Evolutionary conservation across 75 land plant species (phyloP), one percentile per base, ranked within the genome.

Genomic region (Cupressus sempervirens): DNA sequence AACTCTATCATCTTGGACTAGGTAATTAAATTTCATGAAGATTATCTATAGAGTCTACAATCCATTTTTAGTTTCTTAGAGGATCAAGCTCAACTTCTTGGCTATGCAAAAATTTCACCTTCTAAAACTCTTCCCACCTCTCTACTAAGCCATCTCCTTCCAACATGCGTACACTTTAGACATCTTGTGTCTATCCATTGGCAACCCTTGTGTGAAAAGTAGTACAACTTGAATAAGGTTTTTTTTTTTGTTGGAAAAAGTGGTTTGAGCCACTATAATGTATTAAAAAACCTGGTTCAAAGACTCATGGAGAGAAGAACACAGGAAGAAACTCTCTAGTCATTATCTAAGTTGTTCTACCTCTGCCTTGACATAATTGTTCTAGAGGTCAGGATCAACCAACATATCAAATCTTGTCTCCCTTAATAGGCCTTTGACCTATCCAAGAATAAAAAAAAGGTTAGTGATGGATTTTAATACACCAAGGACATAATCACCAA

Each of bases 61-160:
- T 91, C 99, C 99, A 97, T 62, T 95, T 96, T 30, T 95, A 91
- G 79, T 87, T 91, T 23, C 88, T 82, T 75, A 88, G 94, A 38
- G 96, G 94, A 46, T 88, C 86, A 36, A 94, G 89, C 72, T 96
- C 98, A 50, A 94, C 92, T 32, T 97, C 98, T 56, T 92, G 95
- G 84, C 89, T 91, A 12, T 96, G 92, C 32, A 92, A 90, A 3
- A 97, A 94, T 86, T 97, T 98, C 84, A 95, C 99, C 89, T 94
- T 96, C 65, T 97, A 98, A 98, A 96, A 97, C 83, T 97, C 98
- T 79, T 97, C 99, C 99, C 99, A 97, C 50, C 94, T 89, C 86
- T 97, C 99, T 1, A 98, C 99, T 83, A 97, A 87, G 40, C 99
- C 99, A 87, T 97, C 99, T 52, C 99, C 99, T 87, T 95, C 98